A percentile compares a stretch with the other conserved stretches of the same genome.
These are phyloP conservation scores for Talaromyces sp. DNA, from an alignment of 2,329 filamentous ascomycete species.

Conservation along the genomic window DNA sequence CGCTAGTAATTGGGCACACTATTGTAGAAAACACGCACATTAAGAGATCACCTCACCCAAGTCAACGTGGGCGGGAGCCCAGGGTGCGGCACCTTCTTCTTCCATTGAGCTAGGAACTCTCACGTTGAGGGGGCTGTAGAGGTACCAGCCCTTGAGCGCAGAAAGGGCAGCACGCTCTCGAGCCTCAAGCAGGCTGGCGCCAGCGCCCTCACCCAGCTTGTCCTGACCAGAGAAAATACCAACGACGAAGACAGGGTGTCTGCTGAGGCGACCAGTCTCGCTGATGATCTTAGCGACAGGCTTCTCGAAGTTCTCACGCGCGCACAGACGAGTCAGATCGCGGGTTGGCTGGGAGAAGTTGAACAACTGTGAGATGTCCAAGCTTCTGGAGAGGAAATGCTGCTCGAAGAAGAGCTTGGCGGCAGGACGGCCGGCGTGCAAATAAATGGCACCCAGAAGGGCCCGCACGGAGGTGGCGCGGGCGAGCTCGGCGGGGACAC, in stretches of 20 bases:
- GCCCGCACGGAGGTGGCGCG: constrained; percentile 79
- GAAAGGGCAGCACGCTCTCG: constrained; percentile 79
- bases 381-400: constrained; percentile 78
- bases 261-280: constrained; percentile 84
- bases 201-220: constrained; percentile 89
- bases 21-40: constrained; percentile 21
- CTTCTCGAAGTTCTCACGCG: constrained; percentile 82
- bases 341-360: constrained; percentile 80
- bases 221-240: constrained; percentile 91
- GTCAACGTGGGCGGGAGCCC: constrained; percentile 70
- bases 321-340: constrained; percentile 81
- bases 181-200: constrained; percentile 74
- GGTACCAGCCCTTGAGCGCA: constrained; percentile 90
- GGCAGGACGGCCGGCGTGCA: constrained; percentile 78
- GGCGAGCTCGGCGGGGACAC: constrained; percentile 60
- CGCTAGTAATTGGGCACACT: constrained; percentile 7
- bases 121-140: constrained; percentile 78
- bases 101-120: constrained; percentile 72
- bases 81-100: constrained; percentile 61
- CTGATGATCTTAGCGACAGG: constrained; percentile 85
- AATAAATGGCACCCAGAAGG: constrained; percentile 79
- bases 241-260: constrained; percentile 88
- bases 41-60: constrained; percentile 68
- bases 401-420: constrained; percentile 80
- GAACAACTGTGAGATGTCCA: constrained; percentile 78